Base-by-base conservation (phyloP, 768 basidiomycete genomes). In the Termitomyces sp. region DNA sequence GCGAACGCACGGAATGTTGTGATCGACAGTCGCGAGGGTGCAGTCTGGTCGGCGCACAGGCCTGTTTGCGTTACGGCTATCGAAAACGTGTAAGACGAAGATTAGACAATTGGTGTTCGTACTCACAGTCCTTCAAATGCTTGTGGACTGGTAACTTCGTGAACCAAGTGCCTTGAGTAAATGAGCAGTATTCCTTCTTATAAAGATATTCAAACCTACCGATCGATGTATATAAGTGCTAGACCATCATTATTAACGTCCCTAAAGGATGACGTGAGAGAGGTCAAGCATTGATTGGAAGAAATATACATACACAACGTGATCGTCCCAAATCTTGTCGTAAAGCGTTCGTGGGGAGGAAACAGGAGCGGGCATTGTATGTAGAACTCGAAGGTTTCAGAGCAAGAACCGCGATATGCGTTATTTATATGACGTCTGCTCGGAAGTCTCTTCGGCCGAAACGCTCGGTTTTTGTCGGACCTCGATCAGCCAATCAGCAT, bases 271-370 rank as follows among this genome's bases (percentile, higher is more conserved):
- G 36, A 34, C 39, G 48, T 50, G 33, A 55, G 52, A 44, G 32
- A 52, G 37, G n/a, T 43, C 26, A 42, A 42, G 49, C 24, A 18
- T 37, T 5, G 39, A 14, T 16, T 13, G 33, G 34, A 56, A 43
- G 27, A 56, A 55, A 47, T 30, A 26, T 32, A 71, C 91, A 61
- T 66, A 93, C 86, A 98, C 89, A 68, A 96, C 85, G 76, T 98
- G 96, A 71, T 98, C 94, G 64, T 97, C 93, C 87, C 92, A 97
- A 62, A 98, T 93, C 78, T 98, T 98, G 76, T 98, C 96, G 74
- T 98, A 97, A 32, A 98, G 80, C 36, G 96, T 98, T 60, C 93
- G 87, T 10, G 93, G 93, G 22, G 79, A 73, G 54, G 72, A 60
- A 40, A 74, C 63, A 27, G 75, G 70, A 52, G 72, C 68, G 57